These are phyloP conservation scores for Teratosphaeria gauchensis DNA, from an alignment of 2,329 filamentous ascomycete species.

Conservation along the genomic window DNA sequence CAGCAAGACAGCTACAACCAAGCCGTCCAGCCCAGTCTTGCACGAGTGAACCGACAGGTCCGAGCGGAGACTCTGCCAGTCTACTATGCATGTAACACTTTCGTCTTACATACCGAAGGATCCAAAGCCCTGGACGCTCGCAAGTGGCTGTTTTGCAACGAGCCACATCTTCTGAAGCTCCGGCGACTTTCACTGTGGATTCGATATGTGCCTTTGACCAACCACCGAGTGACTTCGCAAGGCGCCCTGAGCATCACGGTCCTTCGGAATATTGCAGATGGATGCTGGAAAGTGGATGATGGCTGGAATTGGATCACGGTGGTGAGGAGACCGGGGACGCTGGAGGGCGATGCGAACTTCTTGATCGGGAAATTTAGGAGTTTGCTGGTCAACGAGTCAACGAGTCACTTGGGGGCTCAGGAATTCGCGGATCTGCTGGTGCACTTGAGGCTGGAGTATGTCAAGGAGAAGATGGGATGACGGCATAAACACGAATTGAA, in stretches of 20 bases:
- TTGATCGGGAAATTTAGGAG: slow-evolving; percentile 11
- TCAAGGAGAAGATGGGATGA: slow-evolving; percentile 11
- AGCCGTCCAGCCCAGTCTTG: slow-evolving; percentile 19
- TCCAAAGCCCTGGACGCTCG: slow-evolving; percentile 16
- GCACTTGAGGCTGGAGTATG: slow-evolving; percentile 12
- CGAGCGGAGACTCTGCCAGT: slow-evolving; percentile 19
- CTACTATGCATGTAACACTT: slow-evolving; percentile 21
- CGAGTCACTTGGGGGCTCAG: slow-evolving; percentile 6
- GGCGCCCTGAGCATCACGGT: slow-evolving; percentile 16
- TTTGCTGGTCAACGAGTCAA: slow-evolving; percentile 6
- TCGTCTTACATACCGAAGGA: slow-evolving; percentile 23
- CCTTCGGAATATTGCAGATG: background rate
- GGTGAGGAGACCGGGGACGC: slow-evolving; percentile 12
- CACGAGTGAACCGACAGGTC: slow-evolving; percentile 17
- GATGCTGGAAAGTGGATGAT: slow-evolving; percentile 12
- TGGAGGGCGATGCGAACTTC: slow-evolving; percentile 14
- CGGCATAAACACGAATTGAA: background rate
- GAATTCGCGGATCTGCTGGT: slow-evolving; percentile 11
- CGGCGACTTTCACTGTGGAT: slow-evolving; percentile 19
- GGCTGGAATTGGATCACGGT: slow-evolving; percentile 22
- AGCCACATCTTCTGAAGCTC: slow-evolving; percentile 10
- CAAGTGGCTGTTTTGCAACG: slow-evolving; percentile 17
- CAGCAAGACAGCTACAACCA: slow-evolving; percentile 18
- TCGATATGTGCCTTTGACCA: slow-evolving; percentile 12
- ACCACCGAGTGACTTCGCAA: slow-evolving; percentile 7